Evolutionary conservation across 441 rosid genomes (phyloP), one percentile per base, ranked within the genome.

Genomic region (Adansonia madagascariensis): DNA sequence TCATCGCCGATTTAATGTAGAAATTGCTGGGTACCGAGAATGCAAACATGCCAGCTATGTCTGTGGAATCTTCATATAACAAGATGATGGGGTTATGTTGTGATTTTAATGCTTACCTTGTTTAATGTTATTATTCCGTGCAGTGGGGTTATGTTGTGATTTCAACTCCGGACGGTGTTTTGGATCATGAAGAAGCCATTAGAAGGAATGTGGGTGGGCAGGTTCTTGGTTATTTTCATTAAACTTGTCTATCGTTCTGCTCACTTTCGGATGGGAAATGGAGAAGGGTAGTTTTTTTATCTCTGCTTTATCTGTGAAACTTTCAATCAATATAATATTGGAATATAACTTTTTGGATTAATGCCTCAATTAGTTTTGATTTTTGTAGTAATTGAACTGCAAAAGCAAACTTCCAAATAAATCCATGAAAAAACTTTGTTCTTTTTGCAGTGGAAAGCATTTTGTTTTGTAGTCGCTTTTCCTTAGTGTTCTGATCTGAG

Each of bases 91-190:
- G 99, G 98, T 79, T 95, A 90, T 83, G 92, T 93, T 66, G 96
- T 93, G 20, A 80, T 95, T 73, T 89, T 97, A 65, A 92, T 31
- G 35, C 35, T 31, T 31, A 31, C 35, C 35, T 31, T 31, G 35
- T 31, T 3, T 75, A 7, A 31, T 15, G 2, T 17, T 61, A 22
- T 50, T 9, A 10, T 49, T 57, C 17, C 47, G 5, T 82, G 73
- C 89, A 93, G 99, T 96, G 97, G 97, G 99, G 98, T 80, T 96
- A 90, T 82, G 93, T 94, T 63, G 95, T 94, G 27, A 80, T 96
- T 74, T 89, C 98, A 59, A 92, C 99, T 75, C 97, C 97, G 1
- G 93, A 92, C 56, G 99, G 97, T 64, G 85, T 96, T 80, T 81
- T 96, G 94, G 99, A 96, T 78, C 98, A 96, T 78, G 99, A 96